A percentile compares a stretch with the other conserved stretches of the same genome.
phyloP scores from a whole-genome alignment of 495 filamentous ascomycete genomes.

The Glarea lozoyensis region DNA sequence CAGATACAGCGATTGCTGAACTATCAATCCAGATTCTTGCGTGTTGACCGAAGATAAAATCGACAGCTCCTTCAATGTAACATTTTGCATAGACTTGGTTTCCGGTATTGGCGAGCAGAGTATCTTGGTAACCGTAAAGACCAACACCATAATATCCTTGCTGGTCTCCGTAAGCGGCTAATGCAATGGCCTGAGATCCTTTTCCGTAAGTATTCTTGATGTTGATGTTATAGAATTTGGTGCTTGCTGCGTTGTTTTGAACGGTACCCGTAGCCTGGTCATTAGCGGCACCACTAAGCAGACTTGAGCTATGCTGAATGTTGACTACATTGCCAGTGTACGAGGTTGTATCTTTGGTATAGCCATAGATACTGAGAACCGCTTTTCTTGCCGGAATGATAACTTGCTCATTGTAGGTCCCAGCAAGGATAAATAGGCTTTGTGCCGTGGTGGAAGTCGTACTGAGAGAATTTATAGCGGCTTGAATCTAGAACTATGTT shows the following conservation, averaged over 20 bases:
- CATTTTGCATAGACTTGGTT: conserved; percentile 36
- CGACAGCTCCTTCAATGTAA: conserved; percentile 39
- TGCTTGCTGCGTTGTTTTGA: conserved; percentile 31
- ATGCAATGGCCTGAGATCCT: conserved; percentile 36
- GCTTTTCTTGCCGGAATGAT: conserved; percentile 22
- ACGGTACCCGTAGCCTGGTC: conserved; percentile 39
- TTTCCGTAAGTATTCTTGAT: conserved; percentile 36
- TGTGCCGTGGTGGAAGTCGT: conserved; percentile 30
- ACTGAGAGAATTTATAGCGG: conserved; percentile 46
- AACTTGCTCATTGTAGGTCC: conserved; percentile 34
- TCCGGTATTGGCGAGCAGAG: conserved; percentile 36
- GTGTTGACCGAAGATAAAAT: conserved; percentile 51
- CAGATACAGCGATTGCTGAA: conserved; percentile 45
- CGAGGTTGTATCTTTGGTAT: conserved; percentile 37
- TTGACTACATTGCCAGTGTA: conserved; percentile 18
- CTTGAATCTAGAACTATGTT: conserved; percentile 41
- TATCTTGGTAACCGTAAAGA: conserved; percentile 43
- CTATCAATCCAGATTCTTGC: conserved; percentile 54
- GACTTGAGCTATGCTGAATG: conserved; percentile 16
- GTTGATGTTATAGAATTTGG: conserved; percentile 45
- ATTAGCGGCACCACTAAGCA: conserved; percentile 17
- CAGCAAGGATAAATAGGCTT: conserved; percentile 21
- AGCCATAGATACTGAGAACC: conserved; percentile 36
- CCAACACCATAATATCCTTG: conserved; percentile 33
- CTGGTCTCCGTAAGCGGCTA: conserved; percentile 32